Evolutionary conservation across 2,329 filamentous ascomycete genomes (phyloP).

Genomic region (Botryotinia calthae): DNA sequence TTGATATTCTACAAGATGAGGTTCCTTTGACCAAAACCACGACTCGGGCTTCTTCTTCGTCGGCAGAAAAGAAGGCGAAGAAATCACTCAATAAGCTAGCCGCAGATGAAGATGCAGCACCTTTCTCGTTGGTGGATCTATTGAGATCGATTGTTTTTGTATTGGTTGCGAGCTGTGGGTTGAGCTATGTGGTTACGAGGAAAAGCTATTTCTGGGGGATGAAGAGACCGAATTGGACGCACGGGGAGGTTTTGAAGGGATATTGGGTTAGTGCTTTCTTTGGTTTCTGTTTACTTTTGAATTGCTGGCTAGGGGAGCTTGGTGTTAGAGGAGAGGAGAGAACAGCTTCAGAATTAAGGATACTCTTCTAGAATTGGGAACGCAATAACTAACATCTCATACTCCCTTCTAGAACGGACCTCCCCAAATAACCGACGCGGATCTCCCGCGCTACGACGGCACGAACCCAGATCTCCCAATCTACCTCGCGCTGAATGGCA

Average conservation of each 20-base stretch:
- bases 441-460: constrained; percentile 78
- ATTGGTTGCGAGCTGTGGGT: constrained; percentile 28
- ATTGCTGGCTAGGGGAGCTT: not conserved
- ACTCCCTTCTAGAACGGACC: constrained; percentile 51
- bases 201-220: constrained; percentile 35
- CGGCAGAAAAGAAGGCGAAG: constrained; percentile 9
- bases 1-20: not conserved
- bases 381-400: not conserved
- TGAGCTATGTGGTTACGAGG: constrained; percentile 37
- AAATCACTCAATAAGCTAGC: constrained; percentile 19
- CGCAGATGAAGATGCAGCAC: constrained; percentile 33
- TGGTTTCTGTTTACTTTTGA: not conserved
- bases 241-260: constrained; percentile 27
- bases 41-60: not conserved
- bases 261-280: constrained; percentile 28
- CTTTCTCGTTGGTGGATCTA: constrained; percentile 33
- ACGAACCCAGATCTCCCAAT: constrained; percentile 71
- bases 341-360: not conserved
- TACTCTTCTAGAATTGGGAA: not conserved
- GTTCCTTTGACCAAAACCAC: constrained; percentile 1
- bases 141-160: constrained; percentile 35
- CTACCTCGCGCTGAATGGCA: constrained; percentile 86
- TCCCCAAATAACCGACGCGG: constrained; percentile 66
- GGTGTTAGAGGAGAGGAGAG: not conserved
- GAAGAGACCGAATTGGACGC: constrained; percentile 33